These are phyloP conservation scores for Tolypocladium inflatum DNA, from an alignment of 2,329 filamentous ascomycete species.

Conservation along the genomic window DNA sequence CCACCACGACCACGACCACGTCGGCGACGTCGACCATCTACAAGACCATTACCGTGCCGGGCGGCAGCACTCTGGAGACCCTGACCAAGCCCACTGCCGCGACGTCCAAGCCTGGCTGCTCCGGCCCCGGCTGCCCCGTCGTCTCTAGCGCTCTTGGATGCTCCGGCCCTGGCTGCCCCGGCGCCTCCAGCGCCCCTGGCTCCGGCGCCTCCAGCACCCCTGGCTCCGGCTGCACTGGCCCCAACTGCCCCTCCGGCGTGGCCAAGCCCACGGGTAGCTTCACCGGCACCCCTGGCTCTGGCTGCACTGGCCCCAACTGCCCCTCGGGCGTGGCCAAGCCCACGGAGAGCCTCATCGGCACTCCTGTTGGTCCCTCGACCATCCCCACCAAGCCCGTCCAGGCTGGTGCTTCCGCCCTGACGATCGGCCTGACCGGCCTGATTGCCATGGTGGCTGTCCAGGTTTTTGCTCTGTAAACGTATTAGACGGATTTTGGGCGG, in stretches of 20 bases:
- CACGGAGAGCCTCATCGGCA: slow-evolving; percentile 6
- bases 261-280: slow-evolving; percentile 10
- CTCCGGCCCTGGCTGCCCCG: slow-evolving; percentile 12
- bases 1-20: slow-evolving; percentile 3
- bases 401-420: slow-evolving; percentile 32
- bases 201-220: slow-evolving; percentile 1
- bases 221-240: slow-evolving; percentile 2
- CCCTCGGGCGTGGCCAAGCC: slow-evolving; percentile 10
- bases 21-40: slow-evolving; percentile 21
- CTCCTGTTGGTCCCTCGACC: slow-evolving; percentile 4
- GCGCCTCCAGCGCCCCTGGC: slow-evolving; percentile 2
- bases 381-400: slow-evolving; percentile 28
- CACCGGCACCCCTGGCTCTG: slow-evolving; percentile 3
- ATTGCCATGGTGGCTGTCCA: slow-evolving; percentile 16
- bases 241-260: slow-evolving; percentile 6
- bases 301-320: slow-evolving; percentile 3
- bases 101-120: slow-evolving; percentile 12
- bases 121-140: slow-evolving; percentile 12
- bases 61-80: slow-evolving; percentile 7
- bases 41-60: slow-evolving; percentile 12
- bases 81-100: slow-evolving; percentile 9
- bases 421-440: slow-evolving; percentile 15
- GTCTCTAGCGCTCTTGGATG: slow-evolving; percentile 6
- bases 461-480: slow-evolving; percentile 16
- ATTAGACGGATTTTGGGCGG: neutral